phyloP scores from a whole-genome alignment of 2,329 filamentous ascomycete species.

The Colletotrichum sp. region DNA sequence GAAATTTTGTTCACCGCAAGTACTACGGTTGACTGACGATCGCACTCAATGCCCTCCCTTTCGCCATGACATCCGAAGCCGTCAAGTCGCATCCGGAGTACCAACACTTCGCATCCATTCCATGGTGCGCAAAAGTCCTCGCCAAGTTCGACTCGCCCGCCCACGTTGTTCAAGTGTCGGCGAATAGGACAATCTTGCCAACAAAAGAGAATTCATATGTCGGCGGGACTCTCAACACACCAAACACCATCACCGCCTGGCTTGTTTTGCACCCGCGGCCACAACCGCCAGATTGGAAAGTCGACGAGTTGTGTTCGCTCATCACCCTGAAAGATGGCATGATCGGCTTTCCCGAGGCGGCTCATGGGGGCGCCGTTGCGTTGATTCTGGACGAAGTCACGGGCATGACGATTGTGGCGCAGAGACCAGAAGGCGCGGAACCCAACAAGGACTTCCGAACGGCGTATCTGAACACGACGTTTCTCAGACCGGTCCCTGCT shows the following conservation, averaged over 20 bases:
- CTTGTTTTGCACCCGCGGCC: constrained; percentile 35
- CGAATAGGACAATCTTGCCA: constrained; percentile 9
- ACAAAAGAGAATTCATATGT: constrained; percentile 35
- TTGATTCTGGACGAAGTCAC: constrained; percentile 42
- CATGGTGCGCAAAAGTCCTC: constrained; percentile 38
- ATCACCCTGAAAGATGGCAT: constrained; percentile 37
- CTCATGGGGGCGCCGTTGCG: constrained; percentile 42
- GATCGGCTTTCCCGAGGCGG: constrained; percentile 33
- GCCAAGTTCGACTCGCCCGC: constrained; percentile 29
- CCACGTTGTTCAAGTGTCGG: constrained; percentile 5
- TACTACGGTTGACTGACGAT: neutral
- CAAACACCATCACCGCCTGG: constrained; percentile 35
- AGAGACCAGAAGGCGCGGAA: constrained; percentile 32
- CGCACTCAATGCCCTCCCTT: neutral
- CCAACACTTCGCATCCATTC: constrained; percentile 37
- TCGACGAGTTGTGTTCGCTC: constrained; percentile 34
- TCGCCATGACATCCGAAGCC: neutral
- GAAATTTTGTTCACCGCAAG: neutral
- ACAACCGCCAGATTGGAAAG: constrained; percentile 25
- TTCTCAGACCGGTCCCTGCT: constrained; percentile 34
- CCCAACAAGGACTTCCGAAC: constrained; percentile 36
- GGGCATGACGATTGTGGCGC: constrained; percentile 39
- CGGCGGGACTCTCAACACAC: constrained; percentile 33
- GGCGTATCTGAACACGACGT: constrained; percentile 37
- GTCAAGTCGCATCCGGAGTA: constrained; percentile 9